Evolutionary conservation across 148 eudicot species (phyloP).

Genomic region (Silene conica): DNA sequence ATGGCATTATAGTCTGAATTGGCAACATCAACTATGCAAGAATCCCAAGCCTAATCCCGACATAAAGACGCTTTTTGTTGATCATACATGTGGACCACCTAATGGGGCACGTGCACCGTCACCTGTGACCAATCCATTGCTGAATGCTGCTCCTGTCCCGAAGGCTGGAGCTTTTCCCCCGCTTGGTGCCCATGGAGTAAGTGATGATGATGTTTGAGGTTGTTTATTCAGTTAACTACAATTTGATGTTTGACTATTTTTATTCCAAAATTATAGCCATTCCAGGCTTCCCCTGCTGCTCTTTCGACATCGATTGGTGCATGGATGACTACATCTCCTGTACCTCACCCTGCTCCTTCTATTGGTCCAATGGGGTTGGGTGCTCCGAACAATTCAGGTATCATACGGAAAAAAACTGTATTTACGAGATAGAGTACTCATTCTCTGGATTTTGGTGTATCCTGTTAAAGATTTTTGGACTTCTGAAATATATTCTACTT

Average conservation of each 20-base stretch:
- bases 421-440: not conserved
- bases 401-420: not conserved
- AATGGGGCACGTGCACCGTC: conserved; percentile 88
- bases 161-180: conserved; percentile 80
- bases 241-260: conserved; percentile 18
- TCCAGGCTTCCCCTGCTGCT: conserved; percentile 59
- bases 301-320: conserved; percentile 68
- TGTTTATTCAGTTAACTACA: conserved; percentile 2
- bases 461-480: not conserved
- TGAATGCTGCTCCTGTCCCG: conserved; percentile 52
- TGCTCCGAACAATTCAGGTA: conserved; percentile 59
- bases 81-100: conserved; percentile 86
- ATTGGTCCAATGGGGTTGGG: conserved; percentile 78
- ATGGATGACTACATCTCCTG: conserved; percentile 83
- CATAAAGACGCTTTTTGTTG: conserved; percentile 85
- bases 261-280: conserved; percentile 45
- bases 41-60: conserved; percentile 87
- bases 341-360: conserved; percentile 73
- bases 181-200: conserved; percentile 83
- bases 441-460: not conserved
- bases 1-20: conserved; percentile 62
- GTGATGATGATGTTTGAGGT: conserved; percentile 22
- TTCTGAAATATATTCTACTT: not conserved
- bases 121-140: conserved; percentile 71
- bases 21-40: conserved; percentile 98